Evolutionary conservation across 768 basidiomycete species (phyloP), one percentile per base, ranked within the genome.

Genomic region (Brasilioporus rufonigricans): DNA sequence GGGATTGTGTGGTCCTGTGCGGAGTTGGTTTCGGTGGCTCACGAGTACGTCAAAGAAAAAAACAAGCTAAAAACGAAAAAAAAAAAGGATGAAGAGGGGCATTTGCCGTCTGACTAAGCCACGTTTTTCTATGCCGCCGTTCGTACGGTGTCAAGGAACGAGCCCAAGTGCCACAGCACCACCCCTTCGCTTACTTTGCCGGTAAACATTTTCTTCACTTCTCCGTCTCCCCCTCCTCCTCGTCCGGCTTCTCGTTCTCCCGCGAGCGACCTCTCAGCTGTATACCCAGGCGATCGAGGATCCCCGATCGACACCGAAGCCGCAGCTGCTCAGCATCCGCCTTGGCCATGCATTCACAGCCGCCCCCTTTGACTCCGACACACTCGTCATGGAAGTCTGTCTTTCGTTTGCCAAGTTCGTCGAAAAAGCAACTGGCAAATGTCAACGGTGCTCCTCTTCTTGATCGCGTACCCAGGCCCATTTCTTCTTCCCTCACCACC

Each of bases 321-420:
- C 45, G 36, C 51, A 53, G 46, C 29, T 35, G 29, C 31, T 26
- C 18, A 46, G 1, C 49, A 32, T 41, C 19, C 51, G 16, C 13
- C 12, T 21, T 38, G 24, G 26, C 29, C 61, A 72, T 70, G 71
- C 67, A 69, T 41, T 45, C 68, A 1, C 49, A 56, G 0, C 40
- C 68, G n/a, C 44, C 65, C 2, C 51, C 66, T 13, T 56, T 65
- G 56, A 57, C 69, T 4, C 66, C 69, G 2, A 59, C 69, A 6
- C 65, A 63, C 56, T 59, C 66, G 2, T 68, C 69, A 48, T 91
- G 89, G 89, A 90, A 85, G 71, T 83, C 86, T 21, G 79, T 90
- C 57, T 85, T 91, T 74, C 83, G 87, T 57, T 75, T 90, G 54
- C 83, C 75, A 36, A 86, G 76, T 62, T 86, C 87, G 9, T 81